phyloP scores from a whole-genome alignment of 1,284 basidiomycete genomes.

The Ganoderma meredithae region DNA sequence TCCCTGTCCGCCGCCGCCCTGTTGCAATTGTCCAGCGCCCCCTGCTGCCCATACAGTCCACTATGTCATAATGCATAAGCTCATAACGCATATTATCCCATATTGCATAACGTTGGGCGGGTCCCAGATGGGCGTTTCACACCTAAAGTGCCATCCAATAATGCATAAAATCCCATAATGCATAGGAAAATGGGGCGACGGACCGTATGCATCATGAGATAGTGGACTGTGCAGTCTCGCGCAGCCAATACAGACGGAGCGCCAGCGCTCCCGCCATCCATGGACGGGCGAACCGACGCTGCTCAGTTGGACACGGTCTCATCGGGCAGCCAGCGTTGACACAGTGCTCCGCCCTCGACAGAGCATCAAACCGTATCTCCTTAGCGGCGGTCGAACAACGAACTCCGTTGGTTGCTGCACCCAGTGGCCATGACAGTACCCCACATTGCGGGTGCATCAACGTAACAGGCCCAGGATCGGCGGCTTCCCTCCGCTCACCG shows the following conservation, averaged over 20 bases:
- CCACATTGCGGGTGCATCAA: neutral
- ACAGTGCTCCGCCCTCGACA: neutral
- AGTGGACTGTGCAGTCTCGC: no score
- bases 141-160: no score
- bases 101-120: no score
- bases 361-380: conserved; percentile 4
- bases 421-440: neutral
- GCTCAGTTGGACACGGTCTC: neutral
- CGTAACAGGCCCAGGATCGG: conserved; percentile 1
- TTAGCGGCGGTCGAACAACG: neutral
- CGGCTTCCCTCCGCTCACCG: neutral
- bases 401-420: neutral
- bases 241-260: neutral
- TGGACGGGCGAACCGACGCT: neutral
- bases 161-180: no score
- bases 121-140: no score
- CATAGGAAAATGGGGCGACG: no score
- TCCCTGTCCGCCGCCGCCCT: neutral
- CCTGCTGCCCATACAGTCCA: no score
- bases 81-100: no score
- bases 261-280: neutral
- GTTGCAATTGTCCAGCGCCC: neutral
- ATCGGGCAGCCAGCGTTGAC: conserved; percentile 1
- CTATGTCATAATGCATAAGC: no score
- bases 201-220: no score